Evolutionary conservation across 371 early-diverging fungal species (phyloP).

Genomic region (Parasitella parasitica): DNA sequence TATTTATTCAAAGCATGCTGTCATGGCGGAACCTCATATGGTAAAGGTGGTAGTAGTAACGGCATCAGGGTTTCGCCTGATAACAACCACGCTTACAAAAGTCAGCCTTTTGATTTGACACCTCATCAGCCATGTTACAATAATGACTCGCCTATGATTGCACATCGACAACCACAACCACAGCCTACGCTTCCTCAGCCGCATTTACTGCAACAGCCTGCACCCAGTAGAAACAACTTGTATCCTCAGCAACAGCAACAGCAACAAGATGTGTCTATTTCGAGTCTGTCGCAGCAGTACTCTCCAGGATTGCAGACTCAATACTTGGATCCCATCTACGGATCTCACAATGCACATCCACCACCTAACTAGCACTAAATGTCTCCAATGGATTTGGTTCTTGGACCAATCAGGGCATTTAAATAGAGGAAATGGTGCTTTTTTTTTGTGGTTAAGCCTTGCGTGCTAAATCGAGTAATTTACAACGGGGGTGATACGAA

Average conservation of each 20-base stretch:
- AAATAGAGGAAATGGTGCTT: neutral
- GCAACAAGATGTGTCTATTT: neutral
- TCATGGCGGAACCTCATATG: neutral
- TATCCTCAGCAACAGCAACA: neutral
- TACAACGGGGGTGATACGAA: neutral
- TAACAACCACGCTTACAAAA: neutral
- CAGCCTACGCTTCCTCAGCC: neutral
- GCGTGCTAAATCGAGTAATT: neutral
- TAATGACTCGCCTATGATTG: neutral
- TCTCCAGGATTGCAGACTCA: neutral
- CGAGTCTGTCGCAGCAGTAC: neutral
- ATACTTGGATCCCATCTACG: neutral
- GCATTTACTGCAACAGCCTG: neutral
- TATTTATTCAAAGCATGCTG: conserved; percentile 6
- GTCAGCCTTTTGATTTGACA: conserved; percentile 1
- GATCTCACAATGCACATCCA: neutral
- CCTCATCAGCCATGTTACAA: neutral
- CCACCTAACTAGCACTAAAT: neutral
- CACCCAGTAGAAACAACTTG: neutral
- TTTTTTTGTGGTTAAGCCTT: neutral
- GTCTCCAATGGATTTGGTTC: neutral
- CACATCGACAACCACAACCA: neutral
- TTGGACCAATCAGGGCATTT: neutral
- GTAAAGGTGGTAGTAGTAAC: too few relatives aligned
- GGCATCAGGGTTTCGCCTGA: neutral